These are phyloP conservation scores for Ceratobasidium sp. DNA, from an alignment of 1,284 basidiomycete genomes.

Conservation along the genomic window DNA sequence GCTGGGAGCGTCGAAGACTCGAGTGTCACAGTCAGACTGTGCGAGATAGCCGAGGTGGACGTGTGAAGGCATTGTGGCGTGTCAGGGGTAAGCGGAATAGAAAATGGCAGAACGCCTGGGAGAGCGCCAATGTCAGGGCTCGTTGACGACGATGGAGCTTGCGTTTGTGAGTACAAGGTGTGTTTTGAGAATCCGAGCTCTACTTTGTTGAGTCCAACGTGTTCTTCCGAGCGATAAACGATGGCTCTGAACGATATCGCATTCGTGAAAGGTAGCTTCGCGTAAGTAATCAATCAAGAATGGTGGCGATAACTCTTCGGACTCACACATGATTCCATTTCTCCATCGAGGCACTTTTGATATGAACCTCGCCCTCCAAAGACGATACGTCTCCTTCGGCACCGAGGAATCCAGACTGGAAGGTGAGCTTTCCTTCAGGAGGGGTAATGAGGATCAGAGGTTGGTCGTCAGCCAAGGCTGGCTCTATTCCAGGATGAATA, in stretches of 20 bases:
- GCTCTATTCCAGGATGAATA: slow-evolving; percentile 7
- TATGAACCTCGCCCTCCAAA: slow-evolving; percentile 80
- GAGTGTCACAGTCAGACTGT: slow-evolving; percentile 69
- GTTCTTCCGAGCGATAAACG: slow-evolving; percentile 68
- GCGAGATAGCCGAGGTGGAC: slow-evolving; percentile 67
- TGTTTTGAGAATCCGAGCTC: slow-evolving; percentile 65
- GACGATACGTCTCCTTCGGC: slow-evolving; percentile 78
- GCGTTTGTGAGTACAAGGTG: slow-evolving; percentile 55
- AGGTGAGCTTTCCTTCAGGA: slow-evolving; percentile 66
- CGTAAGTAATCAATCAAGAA: slow-evolving; percentile 18
- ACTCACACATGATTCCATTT: slow-evolving; percentile 73
- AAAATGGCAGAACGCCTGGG: slow-evolving; percentile 72
- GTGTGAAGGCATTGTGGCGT: slow-evolving; percentile 78
- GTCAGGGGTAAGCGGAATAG: slow-evolving; percentile 73
- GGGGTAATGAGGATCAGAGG: slow-evolving; percentile 51
- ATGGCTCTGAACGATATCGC: slow-evolving; percentile 59
- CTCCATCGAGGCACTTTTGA: slow-evolving; percentile 66
- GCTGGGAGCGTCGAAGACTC: slow-evolving; percentile 55
- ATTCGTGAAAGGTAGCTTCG: not conserved
- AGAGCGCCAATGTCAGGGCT: slow-evolving; percentile 50
- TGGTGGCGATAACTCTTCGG: slow-evolving; percentile 43
- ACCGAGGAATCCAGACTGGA: slow-evolving; percentile 80
- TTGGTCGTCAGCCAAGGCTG: slow-evolving; percentile 9
- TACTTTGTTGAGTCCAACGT: slow-evolving; percentile 51
- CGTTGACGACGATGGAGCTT: slow-evolving; percentile 46